Evolutionary conservation across 108 stramenopile genomes (phyloP).

Genomic region (Fragilariopsis cylindrus): DNA sequence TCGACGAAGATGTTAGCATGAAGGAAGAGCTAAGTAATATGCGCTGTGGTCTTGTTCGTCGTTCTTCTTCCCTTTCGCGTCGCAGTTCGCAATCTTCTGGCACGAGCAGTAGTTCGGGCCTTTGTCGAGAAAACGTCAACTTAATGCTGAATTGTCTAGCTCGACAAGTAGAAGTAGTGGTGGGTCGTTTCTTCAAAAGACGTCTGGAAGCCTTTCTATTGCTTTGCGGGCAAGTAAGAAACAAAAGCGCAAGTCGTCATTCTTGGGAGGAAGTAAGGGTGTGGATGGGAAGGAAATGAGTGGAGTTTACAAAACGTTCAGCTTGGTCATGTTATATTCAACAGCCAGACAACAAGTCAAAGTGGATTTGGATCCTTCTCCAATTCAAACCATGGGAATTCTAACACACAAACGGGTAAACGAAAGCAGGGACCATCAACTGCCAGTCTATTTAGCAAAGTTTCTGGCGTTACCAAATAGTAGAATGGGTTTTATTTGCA

Average conservation of each 20-base stretch:
- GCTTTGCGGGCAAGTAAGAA: constrained; percentile 60
- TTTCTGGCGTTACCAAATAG: too few relatives aligned
- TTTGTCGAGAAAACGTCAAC: constrained; percentile 15
- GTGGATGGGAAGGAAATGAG: constrained; percentile 20
- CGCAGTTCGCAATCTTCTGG: constrained; percentile 17
- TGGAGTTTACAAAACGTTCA: constrained; percentile 61
- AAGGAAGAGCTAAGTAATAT: constrained; percentile 75
- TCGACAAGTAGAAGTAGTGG: constrained; percentile 24
- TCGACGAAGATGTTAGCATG: constrained; percentile 79
- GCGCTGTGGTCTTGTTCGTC: constrained; percentile 56
- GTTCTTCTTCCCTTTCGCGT: constrained; percentile 29
- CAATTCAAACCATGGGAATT: too few relatives aligned
- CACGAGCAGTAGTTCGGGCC: background rate
- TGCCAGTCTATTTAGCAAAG: too few relatives aligned
- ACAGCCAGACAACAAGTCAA: constrained; percentile 35
- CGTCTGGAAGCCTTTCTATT: constrained; percentile 54
- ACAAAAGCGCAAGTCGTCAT: constrained; percentile 57
- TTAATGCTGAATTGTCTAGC: constrained; percentile 14
- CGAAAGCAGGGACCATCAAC: too few relatives aligned
- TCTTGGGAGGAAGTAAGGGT: constrained; percentile 48
- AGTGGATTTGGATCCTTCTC: background rate
- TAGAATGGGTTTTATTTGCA: too few relatives aligned
- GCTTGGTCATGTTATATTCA: constrained; percentile 71
- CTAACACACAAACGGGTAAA: too few relatives aligned
- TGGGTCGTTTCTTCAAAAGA: constrained; percentile 19